Percentiles rank a stretch among this genome's conserved stretches.
These are phyloP conservation scores for Taphrina pruni DNA, from an alignment of 1,139 yeast genomes.

Conservation along the genomic window DNA sequence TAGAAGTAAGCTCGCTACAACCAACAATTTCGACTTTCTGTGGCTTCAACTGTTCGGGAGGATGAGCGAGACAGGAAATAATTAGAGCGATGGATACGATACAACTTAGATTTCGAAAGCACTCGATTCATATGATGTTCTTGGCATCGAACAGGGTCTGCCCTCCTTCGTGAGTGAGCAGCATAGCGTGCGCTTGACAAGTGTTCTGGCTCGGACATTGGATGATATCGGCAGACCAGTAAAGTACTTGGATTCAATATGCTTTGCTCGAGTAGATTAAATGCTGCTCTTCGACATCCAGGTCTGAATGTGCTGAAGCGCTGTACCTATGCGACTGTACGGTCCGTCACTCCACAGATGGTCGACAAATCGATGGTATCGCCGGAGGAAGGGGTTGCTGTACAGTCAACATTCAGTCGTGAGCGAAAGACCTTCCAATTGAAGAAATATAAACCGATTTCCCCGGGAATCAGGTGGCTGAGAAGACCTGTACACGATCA, in stretches of 20 bases:
- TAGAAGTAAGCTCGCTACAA: too few species aligned
- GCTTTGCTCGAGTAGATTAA: background rate
- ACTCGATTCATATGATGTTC: background rate
- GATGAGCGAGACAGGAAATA: background rate
- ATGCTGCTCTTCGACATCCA: background rate
- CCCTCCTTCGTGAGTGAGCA: too few species aligned
- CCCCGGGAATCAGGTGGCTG: conserved; percentile 67
- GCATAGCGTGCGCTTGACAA: too few species aligned
- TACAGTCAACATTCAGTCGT: background rate
- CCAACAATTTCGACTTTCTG: conserved; percentile 1
- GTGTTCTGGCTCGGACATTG: too few species aligned
- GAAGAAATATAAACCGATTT: conserved; percentile 45
- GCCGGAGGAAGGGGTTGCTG: background rate
- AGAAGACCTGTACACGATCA: conserved; percentile 86
- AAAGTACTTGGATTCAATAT: background rate
- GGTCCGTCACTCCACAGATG: background rate
- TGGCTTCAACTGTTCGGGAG: conserved; percentile 2
- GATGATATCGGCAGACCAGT: too few species aligned
- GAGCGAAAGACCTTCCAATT: conserved; percentile 42
- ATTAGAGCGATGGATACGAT: background rate
- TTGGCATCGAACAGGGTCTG: background rate
- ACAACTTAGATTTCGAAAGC: background rate
- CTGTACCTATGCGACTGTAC: conserved; percentile 20
- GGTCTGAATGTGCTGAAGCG: background rate
- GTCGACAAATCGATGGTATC: background rate